A percentile compares a stretch with the other conserved stretches of the same genome.
Evolutionary conservation across 2,329 filamentous ascomycete species (phyloP).

Genomic region (Fusarium xylarioides): DNA sequence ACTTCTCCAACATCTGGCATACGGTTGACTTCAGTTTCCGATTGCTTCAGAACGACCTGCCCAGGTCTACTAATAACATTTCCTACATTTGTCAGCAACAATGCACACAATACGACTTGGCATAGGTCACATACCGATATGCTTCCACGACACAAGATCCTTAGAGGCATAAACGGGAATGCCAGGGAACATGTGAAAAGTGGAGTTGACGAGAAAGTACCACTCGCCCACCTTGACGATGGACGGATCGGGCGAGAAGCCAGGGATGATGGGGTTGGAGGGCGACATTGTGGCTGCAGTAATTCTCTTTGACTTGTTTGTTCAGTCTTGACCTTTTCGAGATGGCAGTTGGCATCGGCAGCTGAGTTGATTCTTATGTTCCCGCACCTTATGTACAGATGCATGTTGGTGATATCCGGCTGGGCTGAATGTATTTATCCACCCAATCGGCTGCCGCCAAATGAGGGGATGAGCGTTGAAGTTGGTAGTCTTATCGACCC

Average conservation of each 20-base stretch:
- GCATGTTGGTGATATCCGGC: not conserved
- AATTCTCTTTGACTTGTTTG: not conserved
- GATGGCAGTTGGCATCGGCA: not conserved
- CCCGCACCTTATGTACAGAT: not conserved
- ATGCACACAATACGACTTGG: accelerated
- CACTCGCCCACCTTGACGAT: conserved; percentile 14
- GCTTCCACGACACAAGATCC: conserved; percentile 8
- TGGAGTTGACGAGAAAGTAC: conserved; percentile 21
- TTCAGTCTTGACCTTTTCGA: not conserved
- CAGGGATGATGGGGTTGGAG: conserved; percentile 15
- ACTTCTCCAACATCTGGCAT: conserved; percentile 3
- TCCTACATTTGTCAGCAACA: not conserved
- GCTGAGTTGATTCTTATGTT: conserved; percentile 6
- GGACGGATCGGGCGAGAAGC: conserved; percentile 17
- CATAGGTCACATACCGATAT: not conserved
- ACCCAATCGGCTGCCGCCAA: not conserved
- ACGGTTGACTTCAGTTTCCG: conserved; percentile 1
- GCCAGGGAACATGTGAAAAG: conserved; percentile 19
- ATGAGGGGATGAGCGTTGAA: not conserved
- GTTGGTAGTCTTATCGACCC: accelerated
- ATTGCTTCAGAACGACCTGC: not conserved
- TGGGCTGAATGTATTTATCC: conserved; percentile 5
- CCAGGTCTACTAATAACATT: conserved; percentile 1
- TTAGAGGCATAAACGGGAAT: conserved; percentile 8
- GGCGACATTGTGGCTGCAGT: conserved; percentile 1